A percentile compares a stretch with the other conserved stretches of the same genome.
Evolutionary conservation across 805 yeast genomes (phyloP).

Genomic region (Metschnikowia gelsemii): DNA sequence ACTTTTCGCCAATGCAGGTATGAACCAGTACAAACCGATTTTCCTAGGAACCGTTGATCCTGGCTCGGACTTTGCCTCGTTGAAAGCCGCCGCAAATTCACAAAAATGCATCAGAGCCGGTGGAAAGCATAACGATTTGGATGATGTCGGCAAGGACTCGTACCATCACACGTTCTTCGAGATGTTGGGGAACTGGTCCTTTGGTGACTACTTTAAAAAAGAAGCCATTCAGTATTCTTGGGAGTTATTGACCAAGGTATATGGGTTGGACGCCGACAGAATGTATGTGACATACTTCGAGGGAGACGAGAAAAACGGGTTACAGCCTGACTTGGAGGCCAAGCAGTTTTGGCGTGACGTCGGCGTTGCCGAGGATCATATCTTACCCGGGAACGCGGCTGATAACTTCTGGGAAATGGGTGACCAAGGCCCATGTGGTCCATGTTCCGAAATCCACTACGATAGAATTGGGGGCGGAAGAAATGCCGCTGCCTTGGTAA

Average conservation of each 20-base stretch:
- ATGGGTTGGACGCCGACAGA: constrained; percentile 74
- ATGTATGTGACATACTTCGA: constrained; percentile 95
- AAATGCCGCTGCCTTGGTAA: constrained; percentile 87
- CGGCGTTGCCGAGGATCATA: constrained; percentile 90
- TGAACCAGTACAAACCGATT: constrained; percentile 98
- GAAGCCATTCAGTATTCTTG: constrained; percentile 89
- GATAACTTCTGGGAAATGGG: constrained; percentile 99
- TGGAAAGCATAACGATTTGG: constrained; percentile 97
- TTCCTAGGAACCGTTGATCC: constrained; percentile 98
- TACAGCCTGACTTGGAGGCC: constrained; percentile 94
- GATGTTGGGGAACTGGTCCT: constrained; percentile 99
- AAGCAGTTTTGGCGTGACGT: constrained; percentile 79
- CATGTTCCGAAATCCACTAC: constrained; percentile 96
- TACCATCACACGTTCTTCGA: constrained; percentile 98
- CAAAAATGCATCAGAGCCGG: constrained; percentile 99
- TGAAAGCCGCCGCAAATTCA: constrained; percentile 90
- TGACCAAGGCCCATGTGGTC: constrained; percentile 99
- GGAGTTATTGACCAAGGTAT: constrained; percentile 85
- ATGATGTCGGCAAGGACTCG: constrained; percentile 97
- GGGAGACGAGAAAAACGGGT: constrained; percentile 79
- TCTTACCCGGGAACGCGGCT: constrained; percentile 82
- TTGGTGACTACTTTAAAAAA: constrained; percentile 96
- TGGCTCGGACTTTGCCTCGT: constrained; percentile 74
- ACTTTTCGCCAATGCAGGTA: constrained; percentile 96
- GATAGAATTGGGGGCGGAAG: constrained; percentile 99